Base-by-base conservation (phyloP, 2,329 filamentous ascomycete genomes). In the Cladosporium phlei region DNA sequence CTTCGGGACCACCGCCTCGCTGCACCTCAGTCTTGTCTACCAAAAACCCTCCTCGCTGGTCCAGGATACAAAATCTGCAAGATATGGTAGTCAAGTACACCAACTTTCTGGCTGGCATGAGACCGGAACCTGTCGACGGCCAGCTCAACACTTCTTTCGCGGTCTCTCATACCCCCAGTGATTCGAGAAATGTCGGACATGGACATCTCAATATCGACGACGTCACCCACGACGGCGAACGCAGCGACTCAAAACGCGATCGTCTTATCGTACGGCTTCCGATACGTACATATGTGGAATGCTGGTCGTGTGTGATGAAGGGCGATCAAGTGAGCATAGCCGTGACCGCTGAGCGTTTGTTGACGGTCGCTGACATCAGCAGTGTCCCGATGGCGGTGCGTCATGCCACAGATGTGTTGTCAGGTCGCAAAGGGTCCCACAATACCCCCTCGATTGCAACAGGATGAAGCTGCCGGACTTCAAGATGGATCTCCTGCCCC, bases 221-320 rank as follows among this genome's bases (percentile, higher is more conserved):
- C 9, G 12, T 12, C 12, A 28, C 25, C 25, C 25, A 28, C 25
- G 25, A 28, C 25, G 25, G 25, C 12, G 25, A 28, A 28, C 25
- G 12, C 25, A 28, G 25, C 25, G 25, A 28, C 25, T 27, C 21
- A 17, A 17, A 35, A 4, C 33, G 19, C n/a, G 33, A 17, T 21
- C 33, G 14, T 20, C 32, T 65, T 58, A 66, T 66, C 50, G 64
- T 67, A 42, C 70, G 66, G 33, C 65, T 68, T 44, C 61, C 66
- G 29, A 71, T 72, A 69, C 67, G 71, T n/a, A 69, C 69, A 45
- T 63, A 66, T 10, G 66, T 66, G 16, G 68, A 69, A 8, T 75
- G 71, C 49, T 75, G 71, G 71, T 64, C 68, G 20, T 75, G 71
- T 49, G 66, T 66, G 4, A 59, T 75, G 38, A 70, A 73, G 50